Evolutionary conservation across 768 basidiomycete species (phyloP).

Genomic region (Multifurca ochricompacta): DNA sequence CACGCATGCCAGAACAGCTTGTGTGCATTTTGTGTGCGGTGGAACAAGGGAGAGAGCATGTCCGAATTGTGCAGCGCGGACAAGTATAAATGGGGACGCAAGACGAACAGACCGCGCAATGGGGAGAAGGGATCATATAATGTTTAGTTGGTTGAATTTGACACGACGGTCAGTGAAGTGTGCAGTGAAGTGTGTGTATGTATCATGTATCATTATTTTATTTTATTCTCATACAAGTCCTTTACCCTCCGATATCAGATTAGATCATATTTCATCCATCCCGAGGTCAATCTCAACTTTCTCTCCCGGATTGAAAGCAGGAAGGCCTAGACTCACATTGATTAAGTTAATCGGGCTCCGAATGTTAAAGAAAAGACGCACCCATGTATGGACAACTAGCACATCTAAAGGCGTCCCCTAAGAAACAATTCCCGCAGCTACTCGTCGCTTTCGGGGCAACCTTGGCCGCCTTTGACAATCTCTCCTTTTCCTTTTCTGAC

Average conservation of each 20-base stretch:
- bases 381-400: constrained; percentile 93
- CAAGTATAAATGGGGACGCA: constrained; percentile 59
- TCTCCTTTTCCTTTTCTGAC: constrained; percentile 62
- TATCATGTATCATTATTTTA: no score
- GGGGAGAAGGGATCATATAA: constrained; percentile 17
- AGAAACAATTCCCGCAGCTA: constrained; percentile 94
- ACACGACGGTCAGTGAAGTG: no score
- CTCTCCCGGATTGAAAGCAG: constrained; percentile 97
- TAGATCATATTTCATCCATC: constrained; percentile 80
- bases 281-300: constrained; percentile 88
- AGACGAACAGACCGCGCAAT: constrained; percentile 11
- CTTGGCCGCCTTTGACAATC: constrained; percentile 55
- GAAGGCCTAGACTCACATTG: constrained; percentile 59
- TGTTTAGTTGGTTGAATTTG: no score
- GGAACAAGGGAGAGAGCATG: constrained; percentile 69
- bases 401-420: constrained; percentile 97
- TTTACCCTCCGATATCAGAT: constrained; percentile 7
- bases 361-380: constrained; percentile 36
- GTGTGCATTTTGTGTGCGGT: constrained; percentile 53
- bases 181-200: no score
- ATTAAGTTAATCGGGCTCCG: background rate
- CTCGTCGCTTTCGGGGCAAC: constrained; percentile 84
- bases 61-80: constrained; percentile 61
- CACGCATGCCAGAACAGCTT: constrained; percentile 63
- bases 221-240: no score